Evolutionary conservation across 495 filamentous ascomycete genomes (phyloP).

Genomic region (Aspergillus baeticus): DNA sequence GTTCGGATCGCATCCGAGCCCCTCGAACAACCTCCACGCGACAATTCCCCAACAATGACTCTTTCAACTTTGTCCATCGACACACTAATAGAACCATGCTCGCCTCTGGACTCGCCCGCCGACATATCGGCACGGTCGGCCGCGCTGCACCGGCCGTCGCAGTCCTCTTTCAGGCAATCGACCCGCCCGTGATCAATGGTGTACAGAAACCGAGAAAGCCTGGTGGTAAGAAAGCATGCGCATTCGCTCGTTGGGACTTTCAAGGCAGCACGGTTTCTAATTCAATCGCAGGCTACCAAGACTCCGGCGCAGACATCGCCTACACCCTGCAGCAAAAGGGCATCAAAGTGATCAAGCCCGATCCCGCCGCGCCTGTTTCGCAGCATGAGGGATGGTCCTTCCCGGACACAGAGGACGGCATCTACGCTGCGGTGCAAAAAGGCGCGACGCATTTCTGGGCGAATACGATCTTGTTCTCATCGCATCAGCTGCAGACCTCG

Average conservation of each 20-base stretch:
- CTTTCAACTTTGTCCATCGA: too few species aligned
- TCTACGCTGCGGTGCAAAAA: constrained; percentile 26
- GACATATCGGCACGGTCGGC: too few species aligned
- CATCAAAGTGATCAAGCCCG: constrained; percentile 22
- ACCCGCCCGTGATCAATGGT: constrained; percentile 30
- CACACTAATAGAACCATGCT: too few species aligned
- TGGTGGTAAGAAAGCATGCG: constrained; percentile 31
- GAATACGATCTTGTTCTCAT: constrained; percentile 37
- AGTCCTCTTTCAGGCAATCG: constrained; percentile 28
- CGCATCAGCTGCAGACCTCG: constrained; percentile 35
- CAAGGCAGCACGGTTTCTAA: too few species aligned
- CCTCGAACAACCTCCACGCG: too few species aligned
- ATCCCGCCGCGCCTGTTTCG: constrained; percentile 13
- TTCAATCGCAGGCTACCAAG: constrained; percentile 30
- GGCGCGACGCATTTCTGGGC: constrained; percentile 42
- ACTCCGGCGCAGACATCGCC: constrained; percentile 38
- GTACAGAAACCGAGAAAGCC: constrained; percentile 31
- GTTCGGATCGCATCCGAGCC: too few species aligned
- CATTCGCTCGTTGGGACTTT: too few species aligned
- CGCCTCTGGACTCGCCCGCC: too few species aligned
- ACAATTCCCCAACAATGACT: too few species aligned
- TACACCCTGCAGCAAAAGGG: constrained; percentile 25
- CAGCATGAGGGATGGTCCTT: constrained; percentile 33
- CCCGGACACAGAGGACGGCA: constrained; percentile 37
- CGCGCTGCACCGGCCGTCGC: constrained; percentile 17